Conservation (phyloP, 345 rosid species). For the Turnera subulata region DNA sequence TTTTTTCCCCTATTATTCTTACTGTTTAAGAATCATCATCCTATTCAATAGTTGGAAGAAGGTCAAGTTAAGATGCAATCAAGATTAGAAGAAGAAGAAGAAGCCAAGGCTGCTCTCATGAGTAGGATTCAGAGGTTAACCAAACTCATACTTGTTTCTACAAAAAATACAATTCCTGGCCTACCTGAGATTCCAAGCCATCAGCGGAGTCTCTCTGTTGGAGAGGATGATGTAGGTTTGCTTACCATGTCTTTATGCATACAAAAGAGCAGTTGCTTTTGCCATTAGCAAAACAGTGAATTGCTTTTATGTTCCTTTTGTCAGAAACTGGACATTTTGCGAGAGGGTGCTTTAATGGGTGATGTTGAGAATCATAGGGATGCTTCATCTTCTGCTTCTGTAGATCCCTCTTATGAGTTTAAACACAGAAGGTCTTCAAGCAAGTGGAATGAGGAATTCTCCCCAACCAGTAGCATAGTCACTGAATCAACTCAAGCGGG, state of each 20-base stretch:
- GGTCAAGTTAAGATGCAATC: conserved; percentile 99
- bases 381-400: conserved; percentile 44
- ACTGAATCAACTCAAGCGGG: conserved; percentile 71
- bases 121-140: conserved; percentile 98
- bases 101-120: conserved; percentile 99
- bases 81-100: conserved; percentile 99
- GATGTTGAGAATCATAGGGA: conserved; percentile 58
- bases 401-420: conserved; percentile 50
- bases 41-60: conserved; percentile 70
- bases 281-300: too few relatives aligned
- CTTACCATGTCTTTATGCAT: neutral
- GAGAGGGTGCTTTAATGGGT: conserved; percentile 48
- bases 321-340: conserved; percentile 53
- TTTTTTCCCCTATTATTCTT: too few relatives aligned
- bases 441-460: conserved; percentile 76
- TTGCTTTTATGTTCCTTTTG: conserved; percentile 2
- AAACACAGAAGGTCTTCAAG: conserved; percentile 69
- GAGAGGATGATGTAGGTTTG: conserved; percentile 72
- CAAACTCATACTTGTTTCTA: conserved; percentile 96
- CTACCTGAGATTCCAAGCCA: conserved; percentile 60
- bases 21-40: neutral
- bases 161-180: conserved; percentile 80
- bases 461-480: conserved; percentile 55
- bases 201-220: conserved; percentile 64
- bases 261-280: neutral